Percentiles rank a stretch among this genome's conserved stretches.
These are phyloP conservation scores for Nothopassalora personata DNA, from an alignment of 2,329 filamentous ascomycete species.

Conservation along the genomic window DNA sequence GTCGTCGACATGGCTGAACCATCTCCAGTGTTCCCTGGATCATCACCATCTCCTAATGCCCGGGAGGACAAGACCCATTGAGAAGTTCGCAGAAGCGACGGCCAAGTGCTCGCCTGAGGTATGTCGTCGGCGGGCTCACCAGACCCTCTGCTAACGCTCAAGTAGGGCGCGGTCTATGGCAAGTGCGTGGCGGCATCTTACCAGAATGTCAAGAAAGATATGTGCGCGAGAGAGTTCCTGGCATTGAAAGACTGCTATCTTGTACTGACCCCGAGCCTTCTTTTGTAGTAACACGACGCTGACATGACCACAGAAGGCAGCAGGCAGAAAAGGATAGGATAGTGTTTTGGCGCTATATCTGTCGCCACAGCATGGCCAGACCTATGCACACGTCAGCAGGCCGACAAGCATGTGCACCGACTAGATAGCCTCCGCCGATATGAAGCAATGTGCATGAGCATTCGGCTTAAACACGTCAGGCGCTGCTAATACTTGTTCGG, in stretches of 20 bases:
- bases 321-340: conserved; percentile 23
- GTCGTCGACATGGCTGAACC: conserved; percentile 6
- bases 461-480: too few species aligned
- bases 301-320: conserved; percentile 21
- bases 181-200: conserved; percentile 90
- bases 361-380: too few species aligned
- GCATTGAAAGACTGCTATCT: conserved; percentile 81
- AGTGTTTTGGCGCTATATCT: too few species aligned
- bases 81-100: conserved; percentile 61
- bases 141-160: not conserved
- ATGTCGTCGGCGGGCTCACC: conserved; percentile 16
- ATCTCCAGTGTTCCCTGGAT: not conserved
- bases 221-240: conserved; percentile 81
- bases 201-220: conserved; percentile 83
- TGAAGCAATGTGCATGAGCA: too few species aligned
- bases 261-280: conserved; percentile 49
- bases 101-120: conserved; percentile 64
- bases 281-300: not conserved
- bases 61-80: conserved; percentile 56
- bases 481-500: too few species aligned
- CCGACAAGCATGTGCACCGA: too few species aligned
- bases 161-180: conserved; percentile 75
- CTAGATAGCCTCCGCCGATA: too few species aligned
- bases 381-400: too few species aligned
- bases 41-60: conserved; percentile 29